These are phyloP conservation scores for Ceratocystis harringtonii DNA, from an alignment of 2,329 filamentous ascomycete genomes.

Conservation along the genomic window DNA sequence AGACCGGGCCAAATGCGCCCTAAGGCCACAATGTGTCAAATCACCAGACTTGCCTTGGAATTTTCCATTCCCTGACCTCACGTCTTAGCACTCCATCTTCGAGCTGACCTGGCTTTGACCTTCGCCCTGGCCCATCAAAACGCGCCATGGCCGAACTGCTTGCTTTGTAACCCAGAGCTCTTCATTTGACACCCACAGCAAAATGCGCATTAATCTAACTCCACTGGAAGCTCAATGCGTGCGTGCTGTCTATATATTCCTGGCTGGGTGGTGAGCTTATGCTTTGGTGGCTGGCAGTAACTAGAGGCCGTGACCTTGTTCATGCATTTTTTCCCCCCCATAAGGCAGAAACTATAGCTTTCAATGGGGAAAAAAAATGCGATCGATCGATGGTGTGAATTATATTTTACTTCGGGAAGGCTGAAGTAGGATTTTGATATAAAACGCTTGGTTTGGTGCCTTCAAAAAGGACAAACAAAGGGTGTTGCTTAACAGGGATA, in stretches of 20 bases:
- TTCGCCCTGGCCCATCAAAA: background rate
- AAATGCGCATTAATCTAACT: background rate
- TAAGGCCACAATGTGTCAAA: background rate
- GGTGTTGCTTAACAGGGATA: background rate
- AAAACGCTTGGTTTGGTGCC: background rate
- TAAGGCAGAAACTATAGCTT: no score
- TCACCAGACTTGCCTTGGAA: background rate
- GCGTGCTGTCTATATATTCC: background rate
- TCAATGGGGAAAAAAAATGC: background rate
- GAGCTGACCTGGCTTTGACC: background rate
- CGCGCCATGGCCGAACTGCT: background rate
- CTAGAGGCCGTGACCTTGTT: background rate
- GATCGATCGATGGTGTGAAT: background rate
- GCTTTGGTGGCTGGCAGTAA: background rate
- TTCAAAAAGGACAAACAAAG: background rate
- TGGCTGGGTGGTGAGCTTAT: background rate
- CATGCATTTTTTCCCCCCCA: background rate
- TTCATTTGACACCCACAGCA: conserved; percentile 8
- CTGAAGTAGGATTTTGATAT: background rate
- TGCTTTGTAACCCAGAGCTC: conserved; percentile 14
- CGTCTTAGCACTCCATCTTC: background rate
- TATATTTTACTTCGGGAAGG: background rate
- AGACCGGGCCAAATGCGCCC: background rate
- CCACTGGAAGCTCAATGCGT: background rate
- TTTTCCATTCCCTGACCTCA: background rate